phyloP scores from a whole-genome alignment of 257 asterid species.

The Perilla frutescens region DNA sequence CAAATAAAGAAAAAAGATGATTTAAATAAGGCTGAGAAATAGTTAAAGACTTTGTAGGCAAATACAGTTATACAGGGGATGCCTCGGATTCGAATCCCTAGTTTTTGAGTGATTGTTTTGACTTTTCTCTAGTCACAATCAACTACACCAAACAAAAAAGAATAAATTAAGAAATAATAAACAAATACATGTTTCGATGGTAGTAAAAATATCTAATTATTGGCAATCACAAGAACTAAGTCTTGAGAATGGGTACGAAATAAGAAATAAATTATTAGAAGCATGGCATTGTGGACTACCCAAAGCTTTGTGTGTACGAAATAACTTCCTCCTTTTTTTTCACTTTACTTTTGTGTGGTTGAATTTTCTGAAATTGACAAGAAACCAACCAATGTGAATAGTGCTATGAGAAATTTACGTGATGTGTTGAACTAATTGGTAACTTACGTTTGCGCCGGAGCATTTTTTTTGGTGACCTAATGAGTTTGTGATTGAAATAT shows the following conservation, averaged over 20 bases:
- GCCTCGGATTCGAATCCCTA: constrained; percentile 7
- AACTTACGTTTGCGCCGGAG: no score
- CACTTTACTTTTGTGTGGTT: not conserved
- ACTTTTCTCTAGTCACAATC: constrained; percentile 36
- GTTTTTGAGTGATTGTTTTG: constrained; percentile 31
- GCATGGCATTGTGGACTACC: not conserved
- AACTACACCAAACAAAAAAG: constrained; percentile 29
- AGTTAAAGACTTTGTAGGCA: constrained; percentile 13
- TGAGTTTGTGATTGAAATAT: no score
- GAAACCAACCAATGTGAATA: not conserved
- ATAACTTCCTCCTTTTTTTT: not conserved
- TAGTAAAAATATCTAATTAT: not conserved
- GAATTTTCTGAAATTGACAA: not conserved
- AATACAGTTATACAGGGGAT: not conserved
- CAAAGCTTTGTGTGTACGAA: constrained; percentile 36
- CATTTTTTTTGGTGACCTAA: no score
- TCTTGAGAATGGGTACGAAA: constrained; percentile 32
- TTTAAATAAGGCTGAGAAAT: not conserved
- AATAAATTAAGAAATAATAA: constrained; percentile 25
- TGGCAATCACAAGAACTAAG: constrained; percentile 29
- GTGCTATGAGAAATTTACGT: not conserved
- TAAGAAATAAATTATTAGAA: not conserved
- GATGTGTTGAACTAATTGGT: no score
- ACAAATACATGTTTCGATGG: not conserved
- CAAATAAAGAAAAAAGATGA: not conserved